A percentile compares a stretch with the other conserved stretches of the same genome.
phyloP scores from a whole-genome alignment of 768 basidiomycete genomes.

The Russula compacta region DNA sequence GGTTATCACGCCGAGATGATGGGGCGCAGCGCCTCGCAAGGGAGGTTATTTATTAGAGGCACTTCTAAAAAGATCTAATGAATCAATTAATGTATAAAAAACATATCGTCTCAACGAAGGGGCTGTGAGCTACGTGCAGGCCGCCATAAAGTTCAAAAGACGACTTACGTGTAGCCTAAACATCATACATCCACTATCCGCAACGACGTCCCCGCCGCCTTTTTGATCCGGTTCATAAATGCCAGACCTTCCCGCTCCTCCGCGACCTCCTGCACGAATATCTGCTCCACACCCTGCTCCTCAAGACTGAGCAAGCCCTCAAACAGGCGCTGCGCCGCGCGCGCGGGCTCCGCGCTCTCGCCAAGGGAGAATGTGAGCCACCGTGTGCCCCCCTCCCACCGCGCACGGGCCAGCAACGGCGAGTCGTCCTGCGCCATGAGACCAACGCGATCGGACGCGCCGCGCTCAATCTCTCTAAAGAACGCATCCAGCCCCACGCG shows the following conservation, averaged over 20 bases:
- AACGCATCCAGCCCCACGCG: conserved; percentile 30
- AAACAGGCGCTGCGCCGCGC: conserved; percentile 76
- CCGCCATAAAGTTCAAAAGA: not conserved
- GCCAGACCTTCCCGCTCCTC: conserved; percentile 83
- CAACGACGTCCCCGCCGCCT: conserved; percentile 63
- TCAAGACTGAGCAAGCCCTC: conserved; percentile 82
- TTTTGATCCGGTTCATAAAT: conserved; percentile 88
- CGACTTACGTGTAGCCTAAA: conserved; percentile 1
- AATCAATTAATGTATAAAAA: not conserved
- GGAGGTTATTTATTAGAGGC: not conserved
- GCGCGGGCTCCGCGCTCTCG: conserved; percentile 44
- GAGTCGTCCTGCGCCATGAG: conserved; percentile 60
- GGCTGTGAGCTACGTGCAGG: not conserved
- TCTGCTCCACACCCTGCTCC: conserved; percentile 61
- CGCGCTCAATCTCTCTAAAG: conserved; percentile 30
- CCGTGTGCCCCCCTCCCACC: conserved; percentile 28
- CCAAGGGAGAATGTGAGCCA: conserved; percentile 49
- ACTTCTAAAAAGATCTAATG: not conserved
- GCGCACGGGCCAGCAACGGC: conserved; percentile 26
- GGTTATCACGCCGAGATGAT: not conserved
- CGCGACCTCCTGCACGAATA: conserved; percentile 75
- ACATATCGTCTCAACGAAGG: not conserved
- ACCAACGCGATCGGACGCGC: conserved; percentile 38
- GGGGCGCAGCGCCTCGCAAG: not conserved
- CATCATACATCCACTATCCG: conserved; percentile 7